phyloP scores from a whole-genome alignment of 2,329 filamentous ascomycete species.

The Colletotrichum karsti region DNA sequence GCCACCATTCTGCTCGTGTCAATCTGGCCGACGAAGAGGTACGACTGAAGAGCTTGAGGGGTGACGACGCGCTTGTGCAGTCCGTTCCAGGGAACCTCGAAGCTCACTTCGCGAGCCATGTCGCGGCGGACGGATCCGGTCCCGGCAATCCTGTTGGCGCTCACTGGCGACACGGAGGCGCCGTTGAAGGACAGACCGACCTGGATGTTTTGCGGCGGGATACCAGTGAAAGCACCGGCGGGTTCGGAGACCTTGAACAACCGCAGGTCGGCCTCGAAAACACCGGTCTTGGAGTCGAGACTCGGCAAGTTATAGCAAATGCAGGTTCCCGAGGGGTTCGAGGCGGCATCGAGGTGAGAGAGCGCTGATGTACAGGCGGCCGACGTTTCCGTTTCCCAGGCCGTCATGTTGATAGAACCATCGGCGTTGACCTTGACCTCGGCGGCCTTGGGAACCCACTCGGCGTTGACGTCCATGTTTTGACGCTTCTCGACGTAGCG shows the following conservation, averaged over 20 bases:
- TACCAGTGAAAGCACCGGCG: conserved; percentile 59
- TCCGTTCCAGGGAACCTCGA: not conserved
- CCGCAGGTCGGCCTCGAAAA: conserved; percentile 80
- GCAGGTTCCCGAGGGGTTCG: conserved; percentile 79
- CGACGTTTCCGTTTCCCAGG: conserved; percentile 63
- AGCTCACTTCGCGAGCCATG: conserved; percentile 27
- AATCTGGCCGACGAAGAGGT: conserved; percentile 75
- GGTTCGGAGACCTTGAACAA: conserved; percentile 75
- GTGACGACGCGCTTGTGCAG: conserved; percentile 29
- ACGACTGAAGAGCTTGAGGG: conserved; percentile 65
- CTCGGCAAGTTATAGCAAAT: conserved; percentile 85
- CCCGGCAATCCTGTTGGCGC: conserved; percentile 35
- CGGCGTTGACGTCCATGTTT: conserved; percentile 9
- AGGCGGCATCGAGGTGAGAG: conserved; percentile 60
- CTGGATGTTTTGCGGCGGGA: conserved; percentile 60
- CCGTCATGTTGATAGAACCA: conserved; percentile 59
- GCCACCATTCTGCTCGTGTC: conserved; percentile 62
- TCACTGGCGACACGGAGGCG: conserved; percentile 58
- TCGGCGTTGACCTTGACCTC: conserved; percentile 48
- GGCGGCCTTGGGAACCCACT: conserved; percentile 16
- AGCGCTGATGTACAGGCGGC: conserved; percentile 69
- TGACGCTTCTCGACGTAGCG: conserved; percentile 33
- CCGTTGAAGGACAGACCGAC: conserved; percentile 64
- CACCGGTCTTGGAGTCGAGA: conserved; percentile 71
- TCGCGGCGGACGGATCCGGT: conserved; percentile 32